These are phyloP conservation scores for Saprolegnia parasitica DNA, from an alignment of 352 stramenopile species.

Conservation along the genomic window DNA sequence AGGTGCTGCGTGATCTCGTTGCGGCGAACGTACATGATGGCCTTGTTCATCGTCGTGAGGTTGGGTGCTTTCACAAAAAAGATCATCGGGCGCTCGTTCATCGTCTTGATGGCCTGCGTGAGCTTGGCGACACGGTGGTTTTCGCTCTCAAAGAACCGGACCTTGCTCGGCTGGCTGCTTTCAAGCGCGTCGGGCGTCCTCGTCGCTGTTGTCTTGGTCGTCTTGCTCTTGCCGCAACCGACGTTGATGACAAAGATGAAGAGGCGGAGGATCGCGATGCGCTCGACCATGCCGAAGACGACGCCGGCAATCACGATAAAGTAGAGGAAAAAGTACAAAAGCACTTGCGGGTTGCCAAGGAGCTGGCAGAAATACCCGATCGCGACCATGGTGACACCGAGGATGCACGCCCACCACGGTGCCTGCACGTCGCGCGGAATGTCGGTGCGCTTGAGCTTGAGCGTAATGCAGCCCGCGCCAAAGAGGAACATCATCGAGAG, in stretches of 20 bases:
- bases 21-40: constrained; percentile 89
- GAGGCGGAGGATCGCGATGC: constrained; percentile 69
- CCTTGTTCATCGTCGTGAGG: constrained; percentile 89
- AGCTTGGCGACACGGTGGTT: constrained; percentile 1
- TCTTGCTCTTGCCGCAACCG: not conserved
- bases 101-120: constrained; percentile 33
- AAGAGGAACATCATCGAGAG: constrained; percentile 90
- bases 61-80: constrained; percentile 89
- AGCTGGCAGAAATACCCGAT: constrained; percentile 61
- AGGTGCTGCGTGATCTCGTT: constrained; percentile 90
- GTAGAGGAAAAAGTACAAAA: constrained; percentile 80
- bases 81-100: constrained; percentile 77
- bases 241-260: constrained; percentile 53
- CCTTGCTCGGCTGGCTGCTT: not conserved
- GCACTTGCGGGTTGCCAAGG: constrained; percentile 62
- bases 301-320: constrained; percentile 61
- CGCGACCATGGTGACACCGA: constrained; percentile 66
- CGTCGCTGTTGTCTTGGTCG: not conserved
- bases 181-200: not conserved
- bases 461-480: constrained; percentile 84
- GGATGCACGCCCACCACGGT: constrained; percentile 75
- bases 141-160: constrained; percentile 3
- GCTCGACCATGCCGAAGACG: constrained; percentile 81
- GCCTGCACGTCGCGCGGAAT: constrained; percentile 84
- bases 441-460: constrained; percentile 89